Evolutionary conservation across 1,139 yeast species (phyloP).

Genomic region (Suhomyces panamericanus): DNA sequence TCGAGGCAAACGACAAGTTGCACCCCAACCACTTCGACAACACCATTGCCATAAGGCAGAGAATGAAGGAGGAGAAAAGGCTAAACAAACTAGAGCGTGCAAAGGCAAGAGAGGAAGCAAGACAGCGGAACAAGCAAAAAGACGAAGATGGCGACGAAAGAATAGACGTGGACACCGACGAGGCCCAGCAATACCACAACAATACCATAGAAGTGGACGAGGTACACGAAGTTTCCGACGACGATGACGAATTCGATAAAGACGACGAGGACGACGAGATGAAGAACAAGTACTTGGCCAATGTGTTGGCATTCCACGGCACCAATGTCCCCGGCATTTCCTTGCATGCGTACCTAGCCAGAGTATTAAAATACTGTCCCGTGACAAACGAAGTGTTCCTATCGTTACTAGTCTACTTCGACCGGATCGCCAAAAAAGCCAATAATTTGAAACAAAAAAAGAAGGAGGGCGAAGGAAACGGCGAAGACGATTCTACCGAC

Average conservation of each 20-base stretch:
- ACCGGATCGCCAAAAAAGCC: constrained; percentile 88
- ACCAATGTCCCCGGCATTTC: constrained; percentile 93
- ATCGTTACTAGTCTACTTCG: constrained; percentile 87
- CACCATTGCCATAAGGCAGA: constrained; percentile 49
- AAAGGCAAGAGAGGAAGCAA: constrained; percentile 11
- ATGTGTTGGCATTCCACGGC: constrained; percentile 91
- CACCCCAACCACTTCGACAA: constrained; percentile 70
- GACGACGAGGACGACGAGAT: constrained; percentile 47
- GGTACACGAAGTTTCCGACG: constrained; percentile 14
- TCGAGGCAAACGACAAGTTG: constrained; percentile 86
- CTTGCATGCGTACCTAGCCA: constrained; percentile 80
- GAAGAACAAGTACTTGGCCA: constrained; percentile 61
- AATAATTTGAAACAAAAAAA: constrained; percentile 47
- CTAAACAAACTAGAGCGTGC: constrained; percentile 26
- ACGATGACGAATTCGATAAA: constrained; percentile 24
- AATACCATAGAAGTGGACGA: constrained; percentile 12
- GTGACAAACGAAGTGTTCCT: constrained; percentile 95
- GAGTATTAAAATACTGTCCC: constrained; percentile 95
- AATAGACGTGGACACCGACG: constrained; percentile 16
- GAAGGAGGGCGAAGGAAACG: constrained; percentile 17
- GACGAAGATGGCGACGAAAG: constrained; percentile 19
- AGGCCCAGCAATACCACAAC: constrained; percentile 7
- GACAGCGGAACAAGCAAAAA: constrained; percentile 17
- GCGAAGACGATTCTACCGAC: constrained; percentile 17
- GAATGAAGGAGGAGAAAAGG: constrained; percentile 40